Evolutionary conservation across 192 early-diverging fungal genomes (phyloP).

Genomic region (Coemansia nantahalensis): DNA sequence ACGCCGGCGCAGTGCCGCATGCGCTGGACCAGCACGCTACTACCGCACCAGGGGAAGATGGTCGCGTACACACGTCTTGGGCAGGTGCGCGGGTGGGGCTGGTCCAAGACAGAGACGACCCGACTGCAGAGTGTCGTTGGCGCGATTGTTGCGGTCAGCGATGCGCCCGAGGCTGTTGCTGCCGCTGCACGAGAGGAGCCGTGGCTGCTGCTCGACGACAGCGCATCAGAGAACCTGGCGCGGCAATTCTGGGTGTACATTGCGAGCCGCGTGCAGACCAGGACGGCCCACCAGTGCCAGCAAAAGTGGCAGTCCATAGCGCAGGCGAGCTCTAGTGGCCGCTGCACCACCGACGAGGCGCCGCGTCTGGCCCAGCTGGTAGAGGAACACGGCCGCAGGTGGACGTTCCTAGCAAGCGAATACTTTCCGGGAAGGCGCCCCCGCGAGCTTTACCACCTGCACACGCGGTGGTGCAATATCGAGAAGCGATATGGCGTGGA

Average conservation of each 20-base stretch:
- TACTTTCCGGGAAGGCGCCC: slow-evolving; percentile 17
- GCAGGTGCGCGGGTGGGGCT: slow-evolving; percentile 25
- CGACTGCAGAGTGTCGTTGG: slow-evolving; percentile 11
- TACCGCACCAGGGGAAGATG: slow-evolving; percentile 29
- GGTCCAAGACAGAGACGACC: slow-evolving; percentile 15
- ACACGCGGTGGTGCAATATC: slow-evolving; percentile 14
- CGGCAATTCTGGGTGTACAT: slow-evolving; percentile 26
- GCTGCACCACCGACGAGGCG: slow-evolving; percentile 9
- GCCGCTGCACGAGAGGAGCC: slow-evolving; percentile 19
- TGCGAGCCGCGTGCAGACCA: slow-evolving; percentile 31
- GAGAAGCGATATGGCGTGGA: slow-evolving; percentile 16
- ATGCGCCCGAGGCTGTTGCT: not conserved
- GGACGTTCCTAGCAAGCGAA: slow-evolving; percentile 10
- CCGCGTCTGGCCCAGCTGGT: slow-evolving; percentile 21
- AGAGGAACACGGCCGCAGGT: slow-evolving; percentile 14
- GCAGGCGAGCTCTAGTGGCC: not conserved
- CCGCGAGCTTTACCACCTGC: slow-evolving; percentile 1
- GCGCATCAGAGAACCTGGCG: not conserved
- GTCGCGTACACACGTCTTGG: slow-evolving; percentile 23
- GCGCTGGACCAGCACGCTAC: slow-evolving; percentile 29
- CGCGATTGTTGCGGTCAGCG: slow-evolving; percentile 4
- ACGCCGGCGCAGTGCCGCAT: slow-evolving; percentile 31
- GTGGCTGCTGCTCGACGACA: slow-evolving; percentile 20
- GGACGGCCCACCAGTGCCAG: slow-evolving; percentile 34
- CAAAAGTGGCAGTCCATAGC: slow-evolving; percentile 14